Evolutionary conservation across 140 eudicot genomes (phyloP), one percentile per base, ranked within the genome.

Genomic region (Bidens hawaiensis): DNA sequence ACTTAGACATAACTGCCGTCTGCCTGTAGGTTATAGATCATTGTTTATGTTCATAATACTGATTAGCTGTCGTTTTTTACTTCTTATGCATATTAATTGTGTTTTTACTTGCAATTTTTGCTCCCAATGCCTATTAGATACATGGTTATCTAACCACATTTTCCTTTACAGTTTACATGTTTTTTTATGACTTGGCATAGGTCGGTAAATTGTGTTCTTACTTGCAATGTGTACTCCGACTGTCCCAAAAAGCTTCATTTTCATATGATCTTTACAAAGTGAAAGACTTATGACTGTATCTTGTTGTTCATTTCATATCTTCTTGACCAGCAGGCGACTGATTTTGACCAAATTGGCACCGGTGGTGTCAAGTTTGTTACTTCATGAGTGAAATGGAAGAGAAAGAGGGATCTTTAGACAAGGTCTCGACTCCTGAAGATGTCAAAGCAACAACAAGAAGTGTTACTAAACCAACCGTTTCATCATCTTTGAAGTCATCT

Each of bases 361-460:
- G 64, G 69, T 11, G 33, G 38, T 13, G 34, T 26, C 41, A 17
- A 48, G 67, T 64, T 57, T 59, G 60, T 67, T 61, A 49, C 18
- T 66, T 59, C 27, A 64, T 47, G 73, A 49, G 74, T 58, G 69
- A 54, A 61, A 84, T 84, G 96, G 96, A 74, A 60, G 69, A 23
- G 50, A 67, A 25, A 23, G 79, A 81, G 81, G 86, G 76, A 62
- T 51, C 79, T 0, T 8, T 34, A 55, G 72, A 73, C 65, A 67
- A 65, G 52, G 70, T 68, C 77, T 75, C 23, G 19, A 43, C 75
- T 3, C 11, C 80, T 3, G 83, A 68, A 60, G 69, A 36, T 62
- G 78, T 73, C 60, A 84, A 76, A 69, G 65, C 79, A 68, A 69
- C 78, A 64, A 71, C 81, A 41, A 76, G 58, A 65, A 50, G 30